These are phyloP conservation scores for Ceratocystis smalleyi DNA, from an alignment of 2,329 filamentous ascomycete species.

Conservation along the genomic window DNA sequence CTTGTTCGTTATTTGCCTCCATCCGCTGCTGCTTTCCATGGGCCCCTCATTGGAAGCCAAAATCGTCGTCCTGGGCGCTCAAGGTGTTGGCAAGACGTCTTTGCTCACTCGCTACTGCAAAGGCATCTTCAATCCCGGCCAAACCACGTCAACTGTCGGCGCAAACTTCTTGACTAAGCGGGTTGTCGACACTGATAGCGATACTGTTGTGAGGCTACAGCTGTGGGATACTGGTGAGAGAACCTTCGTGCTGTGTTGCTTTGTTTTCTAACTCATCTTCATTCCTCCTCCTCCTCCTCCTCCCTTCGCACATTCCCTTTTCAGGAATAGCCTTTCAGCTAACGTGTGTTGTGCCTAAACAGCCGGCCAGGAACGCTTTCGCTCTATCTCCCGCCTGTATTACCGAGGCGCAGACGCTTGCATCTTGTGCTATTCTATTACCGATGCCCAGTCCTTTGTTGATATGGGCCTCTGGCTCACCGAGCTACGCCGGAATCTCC, in stretches of 20 bases:
- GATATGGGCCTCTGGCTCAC: conserved; percentile 88
- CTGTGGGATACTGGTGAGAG: conserved; percentile 75
- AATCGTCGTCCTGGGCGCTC: conserved; percentile 64
- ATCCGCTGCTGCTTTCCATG: conserved; percentile 5
- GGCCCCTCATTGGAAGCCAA: conserved; percentile 60
- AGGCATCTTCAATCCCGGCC: conserved; percentile 50
- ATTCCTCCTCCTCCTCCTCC: background rate
- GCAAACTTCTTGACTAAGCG: conserved; percentile 68
- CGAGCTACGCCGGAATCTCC: conserved; percentile 67
- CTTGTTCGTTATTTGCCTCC: background rate
- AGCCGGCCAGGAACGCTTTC: conserved; percentile 86
- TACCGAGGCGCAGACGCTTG: conserved; percentile 91
- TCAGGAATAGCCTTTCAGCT: background rate
- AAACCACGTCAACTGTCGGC: conserved; percentile 56
- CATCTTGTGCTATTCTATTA: conserved; percentile 89
- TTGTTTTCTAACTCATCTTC: conserved; percentile 2
- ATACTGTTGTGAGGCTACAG: conserved; percentile 76
- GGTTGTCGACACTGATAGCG: conserved; percentile 67
- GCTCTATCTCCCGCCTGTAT: conserved; percentile 86
- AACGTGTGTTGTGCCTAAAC: conserved; percentile 12
- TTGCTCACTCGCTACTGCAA: conserved; percentile 64
- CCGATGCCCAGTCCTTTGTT: conserved; percentile 65
- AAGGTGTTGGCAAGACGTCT: conserved; percentile 67
- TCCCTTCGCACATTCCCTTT: conserved; percentile 14
- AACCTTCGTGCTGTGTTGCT: conserved; percentile 10